Percentiles rank a stretch among this genome's conserved stretches.
Conservation (phyloP, 1,284 basidiomycete genomes). For the Fomitopsis palustris region DNA sequence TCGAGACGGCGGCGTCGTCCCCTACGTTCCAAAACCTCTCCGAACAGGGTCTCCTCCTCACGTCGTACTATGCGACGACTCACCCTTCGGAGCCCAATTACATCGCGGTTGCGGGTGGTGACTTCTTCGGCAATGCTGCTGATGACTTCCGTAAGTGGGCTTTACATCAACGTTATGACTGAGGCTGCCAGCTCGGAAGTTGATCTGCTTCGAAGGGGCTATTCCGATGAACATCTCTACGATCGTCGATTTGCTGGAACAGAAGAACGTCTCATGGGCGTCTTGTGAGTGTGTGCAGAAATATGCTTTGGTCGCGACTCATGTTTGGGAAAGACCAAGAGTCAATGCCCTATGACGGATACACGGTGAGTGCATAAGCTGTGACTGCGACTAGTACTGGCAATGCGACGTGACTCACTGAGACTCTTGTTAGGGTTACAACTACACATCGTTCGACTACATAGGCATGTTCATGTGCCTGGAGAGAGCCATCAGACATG, state of each 20-base stretch:
- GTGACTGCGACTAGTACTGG: not conserved
- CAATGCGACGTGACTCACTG: not conserved
- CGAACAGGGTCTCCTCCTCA: conserved; percentile 49
- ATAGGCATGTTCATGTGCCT: conserved; percentile 30
- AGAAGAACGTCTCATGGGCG: conserved; percentile 53
- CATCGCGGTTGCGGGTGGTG: conserved; percentile 45
- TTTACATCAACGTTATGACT: not conserved
- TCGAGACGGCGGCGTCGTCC: conserved; percentile 24
- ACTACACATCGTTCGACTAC: conserved; percentile 44
- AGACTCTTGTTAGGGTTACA: conserved; percentile 22
- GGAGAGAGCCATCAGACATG: not conserved
- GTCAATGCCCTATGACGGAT: conserved; percentile 57
- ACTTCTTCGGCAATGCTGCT: conserved; percentile 53
- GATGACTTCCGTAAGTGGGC: conserved; percentile 37
- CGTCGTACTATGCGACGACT: conserved; percentile 53
- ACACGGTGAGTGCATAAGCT: conserved; percentile 14
- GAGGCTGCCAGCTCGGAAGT: no score
- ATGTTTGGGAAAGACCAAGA: conserved; percentile 41
- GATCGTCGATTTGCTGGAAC: conserved; percentile 63
- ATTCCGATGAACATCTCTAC: conserved; percentile 45
- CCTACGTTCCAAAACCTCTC: conserved; percentile 46
- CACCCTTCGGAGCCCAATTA: conserved; percentile 69
- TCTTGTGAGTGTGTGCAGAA: conserved; percentile 24
- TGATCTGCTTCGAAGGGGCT: conserved; percentile 4
- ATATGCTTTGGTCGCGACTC: no score